Conservation (phyloP, 129 eudicot species). For the Artemisia annua region DNA sequence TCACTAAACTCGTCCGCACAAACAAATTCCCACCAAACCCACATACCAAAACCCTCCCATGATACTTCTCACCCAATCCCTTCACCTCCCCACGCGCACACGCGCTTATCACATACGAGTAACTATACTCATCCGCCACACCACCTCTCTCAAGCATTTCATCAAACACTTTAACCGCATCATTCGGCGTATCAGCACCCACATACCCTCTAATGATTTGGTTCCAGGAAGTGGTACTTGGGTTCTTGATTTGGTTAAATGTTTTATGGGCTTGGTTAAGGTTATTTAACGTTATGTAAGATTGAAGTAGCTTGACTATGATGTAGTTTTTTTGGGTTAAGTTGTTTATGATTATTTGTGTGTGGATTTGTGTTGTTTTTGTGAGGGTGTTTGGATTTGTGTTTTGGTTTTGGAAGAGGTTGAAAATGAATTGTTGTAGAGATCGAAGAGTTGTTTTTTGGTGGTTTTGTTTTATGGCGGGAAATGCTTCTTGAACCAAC, state of each 20-base stretch:
- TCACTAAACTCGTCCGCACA: constrained; percentile 55
- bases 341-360: constrained; percentile 50
- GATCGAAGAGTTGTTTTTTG: constrained; percentile 24
- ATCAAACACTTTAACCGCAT: constrained; percentile 38
- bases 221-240: constrained; percentile 66
- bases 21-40: constrained; percentile 58
- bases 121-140: constrained; percentile 58
- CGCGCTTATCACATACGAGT: constrained; percentile 45
- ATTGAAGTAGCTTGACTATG: constrained; percentile 37
- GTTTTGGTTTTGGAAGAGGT: constrained; percentile 43
- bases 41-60: constrained; percentile 51
- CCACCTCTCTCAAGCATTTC: constrained; percentile 36
- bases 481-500: constrained; percentile 26
- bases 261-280: constrained; percentile 43
- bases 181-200: constrained; percentile 18
- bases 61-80: constrained; percentile 57
- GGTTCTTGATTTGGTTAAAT: constrained; percentile 44
- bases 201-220: constrained; percentile 64
- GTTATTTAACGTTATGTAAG: constrained; percentile 35
- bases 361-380: constrained; percentile 56
- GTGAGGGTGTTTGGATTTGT: constrained; percentile 32
- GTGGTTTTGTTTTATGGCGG: constrained; percentile 30
- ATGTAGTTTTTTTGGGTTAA: constrained; percentile 49
- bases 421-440: constrained; percentile 52
- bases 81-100: constrained; percentile 51